Conservation (phyloP, 2,329 filamentous ascomycete genomes). For the Amphichorda felina region DNA sequence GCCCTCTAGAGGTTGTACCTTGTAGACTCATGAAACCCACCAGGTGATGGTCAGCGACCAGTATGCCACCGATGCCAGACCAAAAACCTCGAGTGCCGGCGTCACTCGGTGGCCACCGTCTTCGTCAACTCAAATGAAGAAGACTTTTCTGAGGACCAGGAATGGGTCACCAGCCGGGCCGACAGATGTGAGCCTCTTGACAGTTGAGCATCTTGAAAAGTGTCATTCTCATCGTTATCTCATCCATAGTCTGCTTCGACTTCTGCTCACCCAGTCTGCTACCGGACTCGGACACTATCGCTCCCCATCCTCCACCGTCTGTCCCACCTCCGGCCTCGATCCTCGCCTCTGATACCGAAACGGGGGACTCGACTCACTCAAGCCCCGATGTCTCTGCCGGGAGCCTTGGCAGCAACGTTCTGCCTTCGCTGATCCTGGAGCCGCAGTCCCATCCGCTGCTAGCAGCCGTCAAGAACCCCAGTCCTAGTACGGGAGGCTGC, state of each 20-base stretch:
- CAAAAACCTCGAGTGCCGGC: conserved; percentile 1
- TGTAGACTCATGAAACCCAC: background rate
- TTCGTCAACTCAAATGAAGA: background rate
- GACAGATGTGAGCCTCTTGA: background rate
- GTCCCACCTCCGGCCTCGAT: background rate
- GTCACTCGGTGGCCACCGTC: background rate
- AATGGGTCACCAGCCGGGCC: background rate
- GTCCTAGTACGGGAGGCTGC: too few species aligned
- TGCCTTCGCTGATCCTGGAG: background rate
- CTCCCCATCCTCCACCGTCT: background rate
- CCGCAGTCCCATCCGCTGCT: background rate
- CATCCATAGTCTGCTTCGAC: conserved; percentile 1
- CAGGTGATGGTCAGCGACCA: conserved; percentile 1
- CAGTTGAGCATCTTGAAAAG: background rate
- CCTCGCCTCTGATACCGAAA: background rate
- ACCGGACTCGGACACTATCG: background rate
- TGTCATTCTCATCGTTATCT: background rate
- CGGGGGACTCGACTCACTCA: background rate
- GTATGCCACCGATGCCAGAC: background rate
- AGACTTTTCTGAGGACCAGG: conserved; percentile 1
- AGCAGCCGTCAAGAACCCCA: background rate
- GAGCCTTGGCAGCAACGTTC: background rate
- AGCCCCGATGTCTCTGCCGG: background rate
- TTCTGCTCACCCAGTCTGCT: too few species aligned
- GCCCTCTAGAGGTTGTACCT: background rate